phyloP scores from a whole-genome alignment of 2,329 filamentous ascomycete species.

The Ascochyta rabiei region DNA sequence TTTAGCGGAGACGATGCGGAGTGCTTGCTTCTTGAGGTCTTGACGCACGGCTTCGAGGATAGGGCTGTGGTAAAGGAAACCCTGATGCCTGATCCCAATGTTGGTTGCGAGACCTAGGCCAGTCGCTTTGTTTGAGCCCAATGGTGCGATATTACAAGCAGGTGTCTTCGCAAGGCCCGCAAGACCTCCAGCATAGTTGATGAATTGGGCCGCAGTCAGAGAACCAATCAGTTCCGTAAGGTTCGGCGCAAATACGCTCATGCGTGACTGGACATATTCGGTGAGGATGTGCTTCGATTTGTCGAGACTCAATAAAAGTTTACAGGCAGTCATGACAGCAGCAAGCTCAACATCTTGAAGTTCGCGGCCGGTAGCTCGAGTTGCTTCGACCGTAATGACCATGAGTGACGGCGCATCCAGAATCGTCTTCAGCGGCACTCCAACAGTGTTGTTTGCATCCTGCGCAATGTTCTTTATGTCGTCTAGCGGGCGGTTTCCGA shows the following conservation, averaged over 20 bases:
- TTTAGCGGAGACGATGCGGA: slow-evolving; percentile 93
- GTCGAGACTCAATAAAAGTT: slow-evolving; percentile 87
- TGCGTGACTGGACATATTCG: slow-evolving; percentile 94
- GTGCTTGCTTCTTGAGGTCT: slow-evolving; percentile 89
- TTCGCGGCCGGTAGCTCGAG: slow-evolving; percentile 81
- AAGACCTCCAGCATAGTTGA: slow-evolving; percentile 90
- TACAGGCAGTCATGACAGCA: slow-evolving; percentile 76
- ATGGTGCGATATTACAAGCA: slow-evolving; percentile 87
- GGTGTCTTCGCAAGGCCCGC: slow-evolving; percentile 90
- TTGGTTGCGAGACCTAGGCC: slow-evolving; percentile 89
- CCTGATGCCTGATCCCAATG: slow-evolving; percentile 86
- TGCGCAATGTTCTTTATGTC: slow-evolving; percentile 81
- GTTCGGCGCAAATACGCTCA: slow-evolving; percentile 96
- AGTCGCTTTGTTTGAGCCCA: slow-evolving; percentile 87
- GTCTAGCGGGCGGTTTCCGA: slow-evolving; percentile 90
- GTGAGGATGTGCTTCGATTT: slow-evolving; percentile 85
- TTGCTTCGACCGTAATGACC: slow-evolving; percentile 94
- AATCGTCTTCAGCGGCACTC: slow-evolving; percentile 76
- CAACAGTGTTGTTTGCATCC: slow-evolving; percentile 78
- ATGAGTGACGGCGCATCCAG: slow-evolving; percentile 90
- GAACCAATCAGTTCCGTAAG: slow-evolving; percentile 89
- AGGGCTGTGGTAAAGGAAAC: slow-evolving; percentile 89
- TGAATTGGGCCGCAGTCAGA: slow-evolving; percentile 91
- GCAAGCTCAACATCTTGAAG: slow-evolving; percentile 77
- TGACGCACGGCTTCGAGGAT: slow-evolving; percentile 84